Evolutionary conservation across 1,139 yeast species (phyloP), one percentile per base, ranked within the genome.

Genomic region (Yamadazyma jaroonii): DNA sequence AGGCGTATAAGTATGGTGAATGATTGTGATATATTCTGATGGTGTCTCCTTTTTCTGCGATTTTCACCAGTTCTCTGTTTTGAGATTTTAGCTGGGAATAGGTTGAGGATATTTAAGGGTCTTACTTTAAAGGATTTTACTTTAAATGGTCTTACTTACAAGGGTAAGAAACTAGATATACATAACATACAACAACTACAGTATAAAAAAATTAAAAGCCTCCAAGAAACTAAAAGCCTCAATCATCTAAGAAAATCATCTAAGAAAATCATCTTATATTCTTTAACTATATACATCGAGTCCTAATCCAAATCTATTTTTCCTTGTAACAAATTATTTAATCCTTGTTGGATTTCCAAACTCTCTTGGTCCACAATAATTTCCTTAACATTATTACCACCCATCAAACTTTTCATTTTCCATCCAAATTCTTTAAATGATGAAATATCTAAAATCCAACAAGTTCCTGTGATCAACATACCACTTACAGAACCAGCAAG

Each of bases 381-480:
- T 38, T 53, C 53, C 42, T 83, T 81, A 33, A 72, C 77, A 35
- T 72, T 76, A 38, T 77, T 78, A 17, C 90, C 95, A 7, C 95
- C 95, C 57, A 86, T 63, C 41, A 71, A 55, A 15, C 64, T 59
- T 59, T 80, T 83, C 82, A 86, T 78, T 52, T 73, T 74, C 64
- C 71, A 67, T 0, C 92, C 84, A 57, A 88, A 86, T 54, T 89
- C 96, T 39, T 70, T 65, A 35, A 84, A 68, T 27, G 67, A 72
- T 22, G 85, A 74, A 6, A 88, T 81, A 54, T 88, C 95, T 58
- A 75, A 67, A 22, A 82, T 68, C 95, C 96, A 88, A 47, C 88
- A 82, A 1, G 79, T 70, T 2, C 96, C 95, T 30, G 87, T 77
- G 2, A 81, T 67, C 8, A 78, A 62, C 85, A 87, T 84, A 4